Evolutionary conservation across 306 rosid genomes (phyloP), one percentile per base, ranked within the genome.

Genomic region (Hippophae rhamnoides): DNA sequence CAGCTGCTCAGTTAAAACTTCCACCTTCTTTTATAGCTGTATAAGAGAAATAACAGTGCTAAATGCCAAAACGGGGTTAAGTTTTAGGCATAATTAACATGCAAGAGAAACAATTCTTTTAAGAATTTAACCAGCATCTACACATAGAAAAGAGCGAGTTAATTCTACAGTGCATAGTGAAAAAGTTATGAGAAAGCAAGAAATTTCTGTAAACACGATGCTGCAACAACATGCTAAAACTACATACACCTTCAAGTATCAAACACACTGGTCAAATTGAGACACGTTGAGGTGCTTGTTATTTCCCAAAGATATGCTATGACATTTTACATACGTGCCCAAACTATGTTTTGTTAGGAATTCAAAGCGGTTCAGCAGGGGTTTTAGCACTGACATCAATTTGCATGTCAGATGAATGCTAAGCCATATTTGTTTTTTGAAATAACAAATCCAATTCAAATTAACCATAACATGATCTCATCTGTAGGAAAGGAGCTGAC

Each of bases 11-110:
- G 82, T 72, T 47, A 63, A 52, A 64, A 77, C 86, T 74, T 76
- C 88, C 95, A 82, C 88, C 93, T 84, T 82, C 96, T 61, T 81
- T 85, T 75, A 72, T 66, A 59, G 94, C 94, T 83, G 90, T 81
- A 80, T 78, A 68, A 85, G 84, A 82, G 75, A 81, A 84, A 80
- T 82, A 82, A 82, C 81, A 67, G 55, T 82, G 90, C 99, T 76
- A 86, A 75, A 85, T 80, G 95, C 86, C 87, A 92, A 43, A 81
- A 68, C 81, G 71, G 75, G 68, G 90, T 89, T 75, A 82, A 82
- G 44, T 69, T 47, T 78, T 31, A 69, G 73, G 65, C 66, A 77
- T 61, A 75, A 70, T 66, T 41, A 47, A 63, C 64, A 81, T 48
- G 44, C 70, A 65, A 58, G 75, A 78, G 69, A 66, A 53, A 13